Base-by-base conservation (phyloP, 116 monocot genomes). In the Iris pallida region DNA sequence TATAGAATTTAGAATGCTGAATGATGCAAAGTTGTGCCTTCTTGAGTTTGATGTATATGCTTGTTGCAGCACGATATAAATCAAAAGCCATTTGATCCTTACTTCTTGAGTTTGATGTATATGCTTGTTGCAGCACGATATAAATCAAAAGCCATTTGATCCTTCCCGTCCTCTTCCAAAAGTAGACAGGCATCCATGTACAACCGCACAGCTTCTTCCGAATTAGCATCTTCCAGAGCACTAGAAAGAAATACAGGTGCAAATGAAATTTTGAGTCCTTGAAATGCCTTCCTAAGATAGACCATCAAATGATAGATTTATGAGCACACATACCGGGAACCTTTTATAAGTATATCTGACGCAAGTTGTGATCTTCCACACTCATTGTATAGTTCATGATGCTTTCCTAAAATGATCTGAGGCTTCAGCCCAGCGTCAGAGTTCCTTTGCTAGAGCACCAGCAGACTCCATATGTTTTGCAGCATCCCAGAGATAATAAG, bases 381-480 rank as follows among this genome's bases (percentile, higher is more conserved):
- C 68, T 99, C 93, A 60, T 49, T 86, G 75, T 99, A 99, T 30
- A 99, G 66, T 55, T 99, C 93, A 49, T n/a, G 98, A 90, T 45
- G 98, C 98, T 69, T 67, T 81, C 79, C 86, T 87, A 64, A 82
- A 93, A 67, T 61, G 63, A 18, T 99, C 98, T 62, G 82, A 73
- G 55, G 93, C 93, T 79, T 99, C 98, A 82, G 82, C 85, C 93
- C 93, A 99, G 11, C 12, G 70, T 16, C 84, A 78, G 75, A 99
- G 82, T 64, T 99, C 93, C 76, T 99, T 99, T 63, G 93, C 98
- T 59, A 99, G 63, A 74, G 66, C 76, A 68, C 76, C 98, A 83
- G 98, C 98, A 72, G 98, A 88, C 69, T 99, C 98, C 90, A 93
- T 82, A 71, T 93, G 93, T 65, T 99, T 99, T 43, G 98, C 98